Base-by-base conservation (phyloP, 345 rosid species). In the Populus deltoides region DNA sequence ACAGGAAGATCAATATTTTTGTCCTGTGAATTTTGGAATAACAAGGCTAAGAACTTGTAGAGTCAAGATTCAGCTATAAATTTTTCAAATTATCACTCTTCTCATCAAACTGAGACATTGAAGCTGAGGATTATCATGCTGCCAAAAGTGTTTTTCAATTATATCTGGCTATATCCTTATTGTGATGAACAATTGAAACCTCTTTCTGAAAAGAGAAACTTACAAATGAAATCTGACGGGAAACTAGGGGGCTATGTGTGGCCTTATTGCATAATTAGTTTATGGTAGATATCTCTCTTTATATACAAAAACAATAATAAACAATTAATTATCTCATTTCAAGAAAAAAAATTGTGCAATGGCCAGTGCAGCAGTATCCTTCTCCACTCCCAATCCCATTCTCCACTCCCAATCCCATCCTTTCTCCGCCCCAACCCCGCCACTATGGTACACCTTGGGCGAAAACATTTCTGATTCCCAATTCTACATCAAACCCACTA, bases 361-460 rank as follows among this genome's bases (percentile, higher is more conserved):
- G 70, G 45, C 41, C 24, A 35, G 67, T 67, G 67, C 74, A 76
- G 38, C 72, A 43, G 66, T 70, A 24, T 35, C 25, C 15, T 45
- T 68, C 45, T 43, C 55, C 20, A 8, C 55, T 33, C 13, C 51
- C 17, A 45, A 4, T 4, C 51, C n/a, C 70, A 62, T 41, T n/a
- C n/a, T n/a, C n/a, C n/a, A n/a, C n/a, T n/a, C 12, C 51, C 17
- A 45, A 4, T 4, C 51, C n/a, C 70, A 62, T 41, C 22, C 15
- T 66, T 33, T 38, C 33, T 47, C 20, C 51, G 15, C 59, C 55
- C 41, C 15, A 72, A 72, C 65, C 73, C 78, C 77, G 29, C 61
- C 61, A 9, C 74, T 70, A 80, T 84, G 62, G 68, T 81, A 82
- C 88, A 87, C 49, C 78, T 80, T 67, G 80, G 72, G 86, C 68